These are phyloP conservation scores for Arthromyces matolae DNA, from an alignment of 768 basidiomycete species.

Conservation along the genomic window DNA sequence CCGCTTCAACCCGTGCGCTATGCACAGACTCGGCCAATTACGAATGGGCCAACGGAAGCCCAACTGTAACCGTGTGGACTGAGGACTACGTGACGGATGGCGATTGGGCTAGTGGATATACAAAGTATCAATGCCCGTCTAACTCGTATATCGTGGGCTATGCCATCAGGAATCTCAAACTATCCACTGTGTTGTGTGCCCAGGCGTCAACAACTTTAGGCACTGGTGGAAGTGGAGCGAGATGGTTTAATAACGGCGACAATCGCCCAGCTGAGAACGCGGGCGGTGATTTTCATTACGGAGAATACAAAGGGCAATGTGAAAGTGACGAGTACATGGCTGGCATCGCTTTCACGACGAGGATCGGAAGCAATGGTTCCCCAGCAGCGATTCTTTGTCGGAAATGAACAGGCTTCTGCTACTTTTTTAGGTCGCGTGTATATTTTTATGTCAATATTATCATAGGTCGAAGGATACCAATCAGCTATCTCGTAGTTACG, in stretches of 20 bases:
- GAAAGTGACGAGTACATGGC: slow-evolving; percentile 14
- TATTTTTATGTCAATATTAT: not conserved
- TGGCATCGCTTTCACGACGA: slow-evolving; percentile 15
- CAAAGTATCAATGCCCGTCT: slow-evolving; percentile 16
- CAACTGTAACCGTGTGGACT: slow-evolving; percentile 8
- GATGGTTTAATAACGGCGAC: slow-evolving; percentile 14
- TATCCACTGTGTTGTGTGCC: slow-evolving; percentile 14
- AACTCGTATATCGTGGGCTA: slow-evolving; percentile 13
- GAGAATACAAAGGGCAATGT: slow-evolving; percentile 10
- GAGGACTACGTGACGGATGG: slow-evolving; percentile 11
- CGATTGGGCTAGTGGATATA: slow-evolving; percentile 16
- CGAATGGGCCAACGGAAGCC: slow-evolving; percentile 11
- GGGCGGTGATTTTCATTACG: slow-evolving; percentile 14
- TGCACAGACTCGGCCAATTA: slow-evolving; percentile 11
- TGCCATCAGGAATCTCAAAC: slow-evolving; percentile 10
- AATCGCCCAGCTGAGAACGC: slow-evolving; percentile 5
- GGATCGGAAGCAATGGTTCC: slow-evolving; percentile 9
- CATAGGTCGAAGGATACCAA: no score
- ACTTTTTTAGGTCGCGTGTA: not conserved
- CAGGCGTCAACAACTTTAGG: slow-evolving; percentile 7
- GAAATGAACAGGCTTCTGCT: not conserved
- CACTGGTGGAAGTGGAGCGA: slow-evolving; percentile 8
- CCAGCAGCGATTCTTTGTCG: slow-evolving; percentile 12
- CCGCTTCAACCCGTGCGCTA: slow-evolving; percentile 11
- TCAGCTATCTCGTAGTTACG: no score